Conservation (phyloP, 2,329 filamentous ascomycete genomes). For the Metarhizium brunneum region DNA sequence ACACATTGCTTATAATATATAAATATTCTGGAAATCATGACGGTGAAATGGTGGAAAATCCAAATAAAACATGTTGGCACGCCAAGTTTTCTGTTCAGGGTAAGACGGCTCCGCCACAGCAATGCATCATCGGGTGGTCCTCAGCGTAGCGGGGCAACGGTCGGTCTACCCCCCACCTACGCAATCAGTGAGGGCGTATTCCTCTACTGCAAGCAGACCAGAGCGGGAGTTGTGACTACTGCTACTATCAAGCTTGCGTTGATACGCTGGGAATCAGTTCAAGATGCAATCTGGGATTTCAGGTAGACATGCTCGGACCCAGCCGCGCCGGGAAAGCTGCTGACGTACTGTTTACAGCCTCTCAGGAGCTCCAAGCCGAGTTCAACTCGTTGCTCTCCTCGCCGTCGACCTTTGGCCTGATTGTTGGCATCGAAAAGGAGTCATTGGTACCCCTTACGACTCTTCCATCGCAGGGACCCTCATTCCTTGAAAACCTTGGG, state of each 20-base stretch:
- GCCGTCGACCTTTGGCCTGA: slow-evolving; percentile 55
- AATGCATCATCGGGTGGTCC: not conserved
- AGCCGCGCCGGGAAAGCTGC: not conserved
- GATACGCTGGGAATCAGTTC: not conserved
- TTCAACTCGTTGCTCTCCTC: slow-evolving; percentile 62
- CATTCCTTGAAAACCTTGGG: slow-evolving; percentile 56
- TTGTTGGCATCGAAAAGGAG: slow-evolving; percentile 63
- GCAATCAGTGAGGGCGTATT: not conserved
- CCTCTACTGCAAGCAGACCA: too few relatives aligned
- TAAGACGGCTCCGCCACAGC: not conserved
- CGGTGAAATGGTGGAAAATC: too few relatives aligned
- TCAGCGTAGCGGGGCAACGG: slow-evolving; percentile 1
- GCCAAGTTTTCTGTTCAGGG: not conserved
- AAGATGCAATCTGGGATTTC: slow-evolving; percentile 72
- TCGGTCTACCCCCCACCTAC: not conserved
- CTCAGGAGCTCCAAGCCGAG: slow-evolving; percentile 64
- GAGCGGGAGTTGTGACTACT: not conserved
- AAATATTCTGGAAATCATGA: not conserved
- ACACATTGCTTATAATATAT: too few relatives aligned
- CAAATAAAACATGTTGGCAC: too few relatives aligned
- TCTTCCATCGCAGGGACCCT: slow-evolving; percentile 42
- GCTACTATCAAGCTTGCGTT: not conserved
- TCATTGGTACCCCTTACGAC: slow-evolving; percentile 50
- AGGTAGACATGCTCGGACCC: slow-evolving; percentile 34
- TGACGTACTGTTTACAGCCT: slow-evolving; percentile 41